Base-by-base conservation (phyloP, 768 basidiomycete species). In the Coprinellus aureogranulatus region DNA sequence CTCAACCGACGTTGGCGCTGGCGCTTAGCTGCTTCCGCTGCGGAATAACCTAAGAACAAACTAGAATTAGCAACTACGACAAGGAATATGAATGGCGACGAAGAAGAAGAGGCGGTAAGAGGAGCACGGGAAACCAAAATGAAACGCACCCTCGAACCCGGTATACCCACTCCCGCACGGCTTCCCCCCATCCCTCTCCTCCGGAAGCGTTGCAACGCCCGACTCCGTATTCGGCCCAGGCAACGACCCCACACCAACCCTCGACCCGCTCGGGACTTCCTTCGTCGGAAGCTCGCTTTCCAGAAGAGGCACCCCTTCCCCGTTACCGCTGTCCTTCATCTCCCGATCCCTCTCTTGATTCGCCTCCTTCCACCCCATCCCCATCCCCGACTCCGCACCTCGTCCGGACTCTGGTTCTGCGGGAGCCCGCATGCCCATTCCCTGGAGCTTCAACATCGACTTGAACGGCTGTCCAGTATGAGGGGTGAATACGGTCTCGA, bases 211-310 rank as follows among this genome's bases (percentile, higher is more conserved):
- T 8, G 80, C 76, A 3, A 84, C 78, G 2, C 72, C 73, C 18
- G 54, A 11, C 46, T 57, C 55, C n/a, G 31, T 16, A 14, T 37
- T 40, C 11, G 12, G 14, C 14, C 55, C 55, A 2, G 55, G 55
- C 14, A 84, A 73, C 0, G 81, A 74, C 9, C 82, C 81, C 1
- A 79, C 77, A 16, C 82, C 84, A 5, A 65, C 70, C 1, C n/a
- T 6, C 2, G 66, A 67, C 0, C 61, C 63, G 6, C 58, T 47
- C 1, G 66, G 61, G 12, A 42, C 51, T 53, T 69, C 68, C 1
- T 48, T 64, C 11, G 37, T 51, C 44, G 47, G 55, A 55, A 53
- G 40, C 40, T 28, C 26, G 50, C 30, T 11, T 27, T 34, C 18
- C 28, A 50, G 22, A 50, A 27, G 6, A 27, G 26, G 20, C 31